Conservation (phyloP, 257 asterid genomes). For the Primulina eburnea region DNA sequence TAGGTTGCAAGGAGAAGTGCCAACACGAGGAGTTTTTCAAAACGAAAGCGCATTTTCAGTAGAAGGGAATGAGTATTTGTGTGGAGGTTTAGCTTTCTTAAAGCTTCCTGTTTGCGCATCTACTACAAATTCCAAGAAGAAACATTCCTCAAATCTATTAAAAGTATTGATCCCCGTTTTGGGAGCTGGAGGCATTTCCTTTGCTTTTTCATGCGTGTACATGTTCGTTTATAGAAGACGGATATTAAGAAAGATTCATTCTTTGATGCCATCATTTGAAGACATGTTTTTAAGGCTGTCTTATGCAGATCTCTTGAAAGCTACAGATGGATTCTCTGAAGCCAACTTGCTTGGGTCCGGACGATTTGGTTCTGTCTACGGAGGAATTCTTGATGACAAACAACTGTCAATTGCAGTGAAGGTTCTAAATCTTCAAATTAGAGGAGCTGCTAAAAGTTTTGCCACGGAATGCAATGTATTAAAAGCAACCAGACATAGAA, state of each 20-base stretch:
- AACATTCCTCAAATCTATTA: neutral
- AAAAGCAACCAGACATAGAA: conserved; percentile 6
- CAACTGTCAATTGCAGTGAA: conserved; percentile 14
- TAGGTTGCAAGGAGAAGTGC: neutral
- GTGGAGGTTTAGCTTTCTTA: conserved; percentile 4
- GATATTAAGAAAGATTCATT: neutral
- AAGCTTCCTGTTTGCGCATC: neutral
- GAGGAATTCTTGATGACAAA: conserved; percentile 16
- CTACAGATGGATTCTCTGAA: conserved; percentile 15
- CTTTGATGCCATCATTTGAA: neutral
- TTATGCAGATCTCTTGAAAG: neutral
- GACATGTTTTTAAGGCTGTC: neutral
- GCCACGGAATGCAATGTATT: neutral
- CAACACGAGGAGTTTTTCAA: neutral
- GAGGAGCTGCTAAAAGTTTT: conserved; percentile 19
- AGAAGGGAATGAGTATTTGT: neutral
- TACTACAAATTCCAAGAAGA: neutral
- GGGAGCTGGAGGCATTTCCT: neutral
- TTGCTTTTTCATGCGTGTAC: neutral
- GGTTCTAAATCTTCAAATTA: conserved; percentile 13
- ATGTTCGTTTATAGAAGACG: neutral
- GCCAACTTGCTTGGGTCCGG: conserved; percentile 9
- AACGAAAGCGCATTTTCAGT: conserved; percentile 2
- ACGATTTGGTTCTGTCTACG: conserved; percentile 11
- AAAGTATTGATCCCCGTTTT: neutral